A percentile compares a stretch with the other conserved stretches of the same genome.
These are phyloP conservation scores for Hypoxylon lienhwacheense DNA, from an alignment of 495 filamentous ascomycete genomes.

Conservation along the genomic window DNA sequence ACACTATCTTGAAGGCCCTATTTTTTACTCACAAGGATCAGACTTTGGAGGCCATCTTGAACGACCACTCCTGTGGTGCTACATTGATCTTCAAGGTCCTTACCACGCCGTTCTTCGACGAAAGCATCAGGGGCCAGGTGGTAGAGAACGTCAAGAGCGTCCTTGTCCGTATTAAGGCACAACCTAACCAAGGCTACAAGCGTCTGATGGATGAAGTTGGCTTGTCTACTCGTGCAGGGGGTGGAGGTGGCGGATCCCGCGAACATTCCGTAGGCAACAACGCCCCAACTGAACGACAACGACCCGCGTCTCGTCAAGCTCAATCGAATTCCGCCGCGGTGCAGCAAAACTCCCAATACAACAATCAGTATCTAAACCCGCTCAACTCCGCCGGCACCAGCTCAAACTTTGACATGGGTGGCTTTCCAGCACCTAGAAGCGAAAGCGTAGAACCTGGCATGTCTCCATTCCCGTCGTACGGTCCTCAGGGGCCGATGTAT, in stretches of 20 bases:
- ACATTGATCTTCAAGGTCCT: slow-evolving; percentile 98
- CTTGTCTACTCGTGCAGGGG: slow-evolving; percentile 61
- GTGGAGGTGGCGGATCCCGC: slow-evolving; percentile 45
- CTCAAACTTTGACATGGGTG: slow-evolving; percentile 50
- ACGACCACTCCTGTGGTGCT: slow-evolving; percentile 88
- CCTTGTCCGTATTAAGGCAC: slow-evolving; percentile 84
- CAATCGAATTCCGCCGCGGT: slow-evolving; percentile 48
- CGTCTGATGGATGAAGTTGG: slow-evolving; percentile 97
- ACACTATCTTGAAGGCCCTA: slow-evolving; percentile 84
- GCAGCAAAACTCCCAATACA: slow-evolving; percentile 43
- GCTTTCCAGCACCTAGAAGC: slow-evolving; percentile 56
- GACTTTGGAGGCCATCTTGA: slow-evolving; percentile 84
- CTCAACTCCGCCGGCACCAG: slow-evolving; percentile 37
- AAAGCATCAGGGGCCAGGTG: slow-evolving; percentile 81
- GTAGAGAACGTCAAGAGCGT: slow-evolving; percentile 90
- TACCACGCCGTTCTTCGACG: slow-evolving; percentile 97
- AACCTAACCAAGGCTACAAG: slow-evolving; percentile 95
- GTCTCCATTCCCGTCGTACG: slow-evolving; percentile 56
- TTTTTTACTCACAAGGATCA: slow-evolving; percentile 94
- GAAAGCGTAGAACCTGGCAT: slow-evolving; percentile 60
- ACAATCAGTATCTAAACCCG: slow-evolving; percentile 49
- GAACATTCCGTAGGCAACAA: slow-evolving; percentile 46
- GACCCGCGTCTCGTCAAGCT: slow-evolving; percentile 58
- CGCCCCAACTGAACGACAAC: slow-evolving; percentile 49
- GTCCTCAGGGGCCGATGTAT: slow-evolving; percentile 54